These are phyloP conservation scores for Ceriops tagal DNA, from an alignment of 345 rosid species.

Conservation along the genomic window DNA sequence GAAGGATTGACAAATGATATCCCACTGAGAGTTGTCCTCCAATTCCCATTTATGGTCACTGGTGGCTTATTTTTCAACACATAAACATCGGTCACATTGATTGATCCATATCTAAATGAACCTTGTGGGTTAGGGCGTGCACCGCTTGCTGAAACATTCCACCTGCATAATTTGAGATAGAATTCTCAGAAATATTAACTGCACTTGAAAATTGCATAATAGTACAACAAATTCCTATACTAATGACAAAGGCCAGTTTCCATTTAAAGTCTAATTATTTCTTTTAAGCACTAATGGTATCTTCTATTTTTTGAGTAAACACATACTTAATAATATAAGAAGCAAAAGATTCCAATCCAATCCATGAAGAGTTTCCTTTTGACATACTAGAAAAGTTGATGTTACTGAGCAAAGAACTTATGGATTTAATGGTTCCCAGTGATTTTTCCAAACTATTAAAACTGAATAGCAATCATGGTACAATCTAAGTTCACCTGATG, in stretches of 20 bases:
- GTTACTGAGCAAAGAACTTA: too few species aligned
- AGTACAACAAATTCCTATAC: not conserved
- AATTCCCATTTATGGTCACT: slow-evolving; percentile 62
- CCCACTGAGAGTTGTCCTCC: slow-evolving; percentile 69
- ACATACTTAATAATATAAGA: too few species aligned
- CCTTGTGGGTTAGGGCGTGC: slow-evolving; percentile 99
- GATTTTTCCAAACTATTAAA: not conserved
- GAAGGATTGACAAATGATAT: slow-evolving; percentile 77
- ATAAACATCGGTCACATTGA: slow-evolving; percentile 84
- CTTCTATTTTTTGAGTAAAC: too few species aligned
- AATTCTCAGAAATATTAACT: too few species aligned
- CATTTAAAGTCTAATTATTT: too few species aligned
- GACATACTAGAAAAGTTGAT: not conserved
- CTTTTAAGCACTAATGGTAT: too few species aligned
- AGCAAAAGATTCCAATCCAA: too few species aligned
- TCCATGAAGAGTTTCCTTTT: not conserved
- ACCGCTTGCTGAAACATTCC: slow-evolving; percentile 97
- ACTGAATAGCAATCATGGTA: not conserved
- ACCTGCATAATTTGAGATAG: slow-evolving; percentile 43
- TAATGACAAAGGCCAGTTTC: too few species aligned
- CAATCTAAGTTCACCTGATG: slow-evolving; percentile 58
- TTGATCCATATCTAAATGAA: slow-evolving; percentile 88
- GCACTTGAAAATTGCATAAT: not conserved
- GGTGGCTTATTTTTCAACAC: slow-evolving; percentile 77
- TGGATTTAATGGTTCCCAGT: too few species aligned